phyloP scores from a whole-genome alignment of 805 yeast species.

The Wickerhamiella occidentalis region DNA sequence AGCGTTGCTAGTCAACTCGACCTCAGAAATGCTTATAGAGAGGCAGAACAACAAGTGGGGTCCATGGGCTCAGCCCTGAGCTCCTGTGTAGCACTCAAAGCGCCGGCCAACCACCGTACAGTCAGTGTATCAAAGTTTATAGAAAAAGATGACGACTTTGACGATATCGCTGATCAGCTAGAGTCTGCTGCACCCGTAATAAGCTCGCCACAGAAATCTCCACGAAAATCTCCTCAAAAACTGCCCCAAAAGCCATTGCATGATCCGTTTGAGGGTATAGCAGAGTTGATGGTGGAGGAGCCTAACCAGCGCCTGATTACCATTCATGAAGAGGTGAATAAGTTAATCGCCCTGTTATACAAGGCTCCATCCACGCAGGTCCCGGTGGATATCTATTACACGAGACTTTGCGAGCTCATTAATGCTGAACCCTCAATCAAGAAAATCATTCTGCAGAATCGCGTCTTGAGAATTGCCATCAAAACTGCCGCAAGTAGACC shows the following conservation, averaged over 20 bases:
- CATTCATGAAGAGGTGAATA: slow-evolving; percentile 20
- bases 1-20: slow-evolving; percentile 20
- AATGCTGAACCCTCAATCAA: slow-evolving; percentile 18
- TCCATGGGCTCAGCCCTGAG: neutral
- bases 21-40: slow-evolving; percentile 12
- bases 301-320: slow-evolving; percentile 16
- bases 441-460: slow-evolving; percentile 12
- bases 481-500: neutral
- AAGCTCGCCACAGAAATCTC: neutral
- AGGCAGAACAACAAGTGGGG: neutral
- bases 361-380: slow-evolving; percentile 9
- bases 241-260: slow-evolving; percentile 10
- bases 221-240: neutral
- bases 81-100: neutral
- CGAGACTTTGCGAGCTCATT: slow-evolving; percentile 19
- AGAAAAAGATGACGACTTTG: slow-evolving; percentile 28
- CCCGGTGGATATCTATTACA: slow-evolving; percentile 12
- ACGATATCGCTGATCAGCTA: slow-evolving; percentile 32
- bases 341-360: slow-evolving; percentile 11
- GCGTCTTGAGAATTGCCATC: slow-evolving; percentile 15
- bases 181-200: slow-evolving; percentile 23
- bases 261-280: slow-evolving; percentile 33
- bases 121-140: slow-evolving; percentile 29
- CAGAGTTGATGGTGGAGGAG: slow-evolving; percentile 29
- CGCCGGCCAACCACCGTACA: neutral